Evolutionary conservation across 2,329 filamentous ascomycete species (phyloP), one percentile per base, ranked within the genome.

Genomic region (Polychaeton citri): DNA sequence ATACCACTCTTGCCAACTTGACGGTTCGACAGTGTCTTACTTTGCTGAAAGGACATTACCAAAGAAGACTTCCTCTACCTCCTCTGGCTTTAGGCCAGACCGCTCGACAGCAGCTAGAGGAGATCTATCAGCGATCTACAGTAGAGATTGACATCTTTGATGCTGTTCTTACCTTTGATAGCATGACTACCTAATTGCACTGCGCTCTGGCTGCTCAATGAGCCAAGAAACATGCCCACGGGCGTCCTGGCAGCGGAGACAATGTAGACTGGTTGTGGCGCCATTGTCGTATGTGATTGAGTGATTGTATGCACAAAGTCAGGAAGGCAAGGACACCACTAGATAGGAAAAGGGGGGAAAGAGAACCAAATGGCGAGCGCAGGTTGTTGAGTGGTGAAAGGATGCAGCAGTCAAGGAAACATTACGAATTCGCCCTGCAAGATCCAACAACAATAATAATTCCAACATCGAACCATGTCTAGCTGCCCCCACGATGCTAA

Each of bases 41-140:
- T 88, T 87, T 60, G 88, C 90, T 41, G 87, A 93, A 53, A 98
- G 74, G 48, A 98, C 90, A 69, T 98, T 98, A 62, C 90, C 90
- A 58, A 95, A 92, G 71, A 90, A 92, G 57, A 98, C 85, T 62
- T 98, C 90, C 59, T 98, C 78, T 39, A 98, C 83, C 59, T 93
- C 76, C 53, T 86, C 76, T 37, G 85, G 72, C 66, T 92, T 87
- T 66, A 98, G 76, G 54, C 80, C 74, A 38, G 90, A 83, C 54
- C 85, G 81, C 65, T 86, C 81, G 48, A 98, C 74, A 43, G 88
- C 88, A 55, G 74, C 72, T 75, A 51, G 12, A 17, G 17, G 30
- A 19, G 5, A 17, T 17, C 13, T 34, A 33, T 55, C 39, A 55
- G 49, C 21, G n/a, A 5, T 34, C 31, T 8, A 26, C 21, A 26